Conservation (phyloP, 148 eudicot species). For the Silene conica region DNA sequence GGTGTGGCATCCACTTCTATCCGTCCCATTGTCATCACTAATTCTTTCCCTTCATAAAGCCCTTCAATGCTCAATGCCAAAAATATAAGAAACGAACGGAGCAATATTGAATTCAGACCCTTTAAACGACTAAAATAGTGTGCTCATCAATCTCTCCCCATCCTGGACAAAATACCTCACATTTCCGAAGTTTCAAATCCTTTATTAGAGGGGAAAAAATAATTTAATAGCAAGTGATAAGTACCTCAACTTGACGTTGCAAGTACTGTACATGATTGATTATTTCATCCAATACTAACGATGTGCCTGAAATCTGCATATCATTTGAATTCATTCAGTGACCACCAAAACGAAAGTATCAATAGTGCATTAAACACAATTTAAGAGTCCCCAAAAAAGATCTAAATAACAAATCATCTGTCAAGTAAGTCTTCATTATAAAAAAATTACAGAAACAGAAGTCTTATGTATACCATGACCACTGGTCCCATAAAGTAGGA, state of each 20-base stretch:
- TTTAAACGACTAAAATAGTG: no score
- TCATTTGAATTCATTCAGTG: constrained; percentile 11
- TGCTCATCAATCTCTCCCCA: no score
- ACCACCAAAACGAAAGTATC: neutral
- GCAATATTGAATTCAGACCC: neutral
- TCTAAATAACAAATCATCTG: neutral
- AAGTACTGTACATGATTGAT: constrained; percentile 91
- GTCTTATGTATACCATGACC: constrained; percentile 12
- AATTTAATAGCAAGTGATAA: neutral
- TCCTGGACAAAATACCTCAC: neutral
- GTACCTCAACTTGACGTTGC: constrained; percentile 98
- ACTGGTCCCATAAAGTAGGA: constrained; percentile 27
- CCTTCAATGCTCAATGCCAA: neutral
- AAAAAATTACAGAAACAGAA: constrained; percentile 9
- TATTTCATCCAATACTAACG: constrained; percentile 93
- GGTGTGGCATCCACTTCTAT: no score
- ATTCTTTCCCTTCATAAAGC: no score
- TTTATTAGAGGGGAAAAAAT: neutral
- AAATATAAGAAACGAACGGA: neutral
- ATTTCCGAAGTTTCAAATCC: neutral
- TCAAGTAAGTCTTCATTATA: neutral
- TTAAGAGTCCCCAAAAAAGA: neutral
- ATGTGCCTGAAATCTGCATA: constrained; percentile 89
- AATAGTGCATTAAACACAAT: neutral
- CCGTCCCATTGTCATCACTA: no score